phyloP scores from a whole-genome alignment of 345 rosid genomes.

The Ceriops zippeliana region DNA sequence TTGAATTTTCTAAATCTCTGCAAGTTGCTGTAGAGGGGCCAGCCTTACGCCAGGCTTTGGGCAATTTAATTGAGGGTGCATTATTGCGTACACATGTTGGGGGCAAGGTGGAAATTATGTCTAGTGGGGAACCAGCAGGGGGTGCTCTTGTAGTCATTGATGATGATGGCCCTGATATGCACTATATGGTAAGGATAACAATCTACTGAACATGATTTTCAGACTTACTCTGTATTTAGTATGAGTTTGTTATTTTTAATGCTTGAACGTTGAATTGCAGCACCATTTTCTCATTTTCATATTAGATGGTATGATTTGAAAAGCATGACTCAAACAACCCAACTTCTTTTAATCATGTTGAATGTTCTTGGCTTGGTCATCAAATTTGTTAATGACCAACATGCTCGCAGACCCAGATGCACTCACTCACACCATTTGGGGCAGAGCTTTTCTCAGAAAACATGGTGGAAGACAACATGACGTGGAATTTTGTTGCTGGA shows the following conservation, averaged over 20 bases:
- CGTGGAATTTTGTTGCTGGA: constrained; percentile 94
- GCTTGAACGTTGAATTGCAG: no score
- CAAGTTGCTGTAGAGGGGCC: constrained; percentile 86
- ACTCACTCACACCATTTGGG: constrained; percentile 79
- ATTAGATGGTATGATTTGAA: no score
- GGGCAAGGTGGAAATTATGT: constrained; percentile 68
- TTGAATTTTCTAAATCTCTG: constrained; percentile 45
- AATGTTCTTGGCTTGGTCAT: neutral
- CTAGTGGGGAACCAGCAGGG: constrained; percentile 76
- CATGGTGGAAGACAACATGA: constrained; percentile 96
- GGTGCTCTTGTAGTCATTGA: constrained; percentile 76
- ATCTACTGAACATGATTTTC: neutral
- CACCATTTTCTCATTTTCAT: no score
- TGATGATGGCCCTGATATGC: constrained; percentile 96
- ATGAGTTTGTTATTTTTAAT: no score
- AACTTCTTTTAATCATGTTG: neutral
- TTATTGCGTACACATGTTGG: constrained; percentile 76
- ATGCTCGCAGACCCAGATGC: constrained; percentile 82
- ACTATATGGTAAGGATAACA: constrained; percentile 60
- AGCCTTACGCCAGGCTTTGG: constrained; percentile 82
- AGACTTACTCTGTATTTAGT: neutral
- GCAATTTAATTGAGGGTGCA: constrained; percentile 96
- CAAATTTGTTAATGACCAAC: constrained; percentile 2
- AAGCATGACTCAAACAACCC: no score
- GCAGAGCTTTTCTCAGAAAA: constrained; percentile 57